A percentile compares a stretch with the other conserved stretches of the same genome.
phyloP scores from a whole-genome alignment of 371 early-diverging fungal genomes.

The Mucor racemosus region DNA sequence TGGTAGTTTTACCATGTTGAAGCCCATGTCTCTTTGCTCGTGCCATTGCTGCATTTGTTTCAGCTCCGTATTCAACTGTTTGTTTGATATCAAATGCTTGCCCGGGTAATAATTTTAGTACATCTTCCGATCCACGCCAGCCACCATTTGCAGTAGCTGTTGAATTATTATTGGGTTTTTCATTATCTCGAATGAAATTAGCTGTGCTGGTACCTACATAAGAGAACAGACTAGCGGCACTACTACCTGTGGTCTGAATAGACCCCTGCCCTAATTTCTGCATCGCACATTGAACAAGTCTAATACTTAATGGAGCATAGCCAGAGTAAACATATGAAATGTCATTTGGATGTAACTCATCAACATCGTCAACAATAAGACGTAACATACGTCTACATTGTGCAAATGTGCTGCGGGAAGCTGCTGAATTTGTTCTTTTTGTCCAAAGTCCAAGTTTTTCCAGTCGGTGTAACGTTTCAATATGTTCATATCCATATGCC shows the following conservation, averaged over 20 bases:
- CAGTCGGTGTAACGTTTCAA: slow-evolving; percentile 81
- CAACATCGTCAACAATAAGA: slow-evolving; percentile 86
- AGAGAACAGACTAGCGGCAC: slow-evolving; percentile 42
- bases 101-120: slow-evolving; percentile 77
- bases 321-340: slow-evolving; percentile 94
- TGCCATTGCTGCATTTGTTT: slow-evolving; percentile 53
- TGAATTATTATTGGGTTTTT: slow-evolving; percentile 4
- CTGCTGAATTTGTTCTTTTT: slow-evolving; percentile 47
- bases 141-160: slow-evolving; percentile 45
- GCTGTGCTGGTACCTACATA: slow-evolving; percentile 34
- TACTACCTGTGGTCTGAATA: slow-evolving; percentile 21
- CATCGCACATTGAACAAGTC: slow-evolving; percentile 88
- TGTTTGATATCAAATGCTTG: slow-evolving; percentile 80
- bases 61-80: slow-evolving; percentile 61
- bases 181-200: slow-evolving; percentile 21
- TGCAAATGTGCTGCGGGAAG: slow-evolving; percentile 54
- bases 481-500: slow-evolving; percentile 91
- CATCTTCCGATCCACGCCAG: slow-evolving; percentile 90
- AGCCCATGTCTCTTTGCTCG: slow-evolving; percentile 60
- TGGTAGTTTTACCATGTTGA: slow-evolving; percentile 71
- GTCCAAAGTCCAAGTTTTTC: slow-evolving; percentile 69
- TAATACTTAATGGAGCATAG: slow-evolving; percentile 88
- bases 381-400: slow-evolving; percentile 73
- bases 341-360: slow-evolving; percentile 86
- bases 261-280: slow-evolving; percentile 38